Evolutionary conservation across 805 yeast genomes (phyloP), one percentile per base, ranked within the genome.

Genomic region (Metschnikowia continentalis): DNA sequence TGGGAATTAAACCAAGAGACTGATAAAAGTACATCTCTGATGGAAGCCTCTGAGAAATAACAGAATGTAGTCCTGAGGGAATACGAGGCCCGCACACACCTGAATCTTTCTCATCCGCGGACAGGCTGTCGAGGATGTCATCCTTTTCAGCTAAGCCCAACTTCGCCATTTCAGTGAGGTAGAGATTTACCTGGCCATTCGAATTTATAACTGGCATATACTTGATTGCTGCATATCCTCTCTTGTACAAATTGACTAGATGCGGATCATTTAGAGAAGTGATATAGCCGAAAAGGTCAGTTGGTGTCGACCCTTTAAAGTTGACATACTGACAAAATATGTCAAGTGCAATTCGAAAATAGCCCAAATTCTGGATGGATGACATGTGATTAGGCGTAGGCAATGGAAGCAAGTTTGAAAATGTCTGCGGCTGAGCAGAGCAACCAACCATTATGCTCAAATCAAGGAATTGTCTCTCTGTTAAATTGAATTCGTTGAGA

Each of bases 41-140:
- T 1, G 97, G 95, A 47, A 94, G 73, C 62, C 91, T 80, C 65
- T 87, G 89, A 8, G 95, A 90, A 45, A 94, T 77, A 43, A 90
- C 79, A 42, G 84, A 90, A 64, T 88, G 94, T 11, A 88, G 72
- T 65, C 90, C 96, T 54, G 81, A 80, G 3, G 98, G 97, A 43
- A 86, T 69, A 70, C 70, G 36, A 67, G 41, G 45, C 8, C 32
- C 17, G 11, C 30, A 42, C 26, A n/a, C 45, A 20, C 35, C 35
- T 17, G 44, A 26, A 14, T 35, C 39, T 33, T 50, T 38, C 6
- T 42, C 41, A 37, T 30, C 30, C 30, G 19, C 22, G 11, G 15
- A 23, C 26, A 17, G 32, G n/a, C 15, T 32, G 22, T 40, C 53
- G 14, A 51, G 43, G 35, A 20, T 46, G 42, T 41, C 52, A 20